Conservation (phyloP, 2,329 filamentous ascomycete species). For the Orbilia oligospora region DNA sequence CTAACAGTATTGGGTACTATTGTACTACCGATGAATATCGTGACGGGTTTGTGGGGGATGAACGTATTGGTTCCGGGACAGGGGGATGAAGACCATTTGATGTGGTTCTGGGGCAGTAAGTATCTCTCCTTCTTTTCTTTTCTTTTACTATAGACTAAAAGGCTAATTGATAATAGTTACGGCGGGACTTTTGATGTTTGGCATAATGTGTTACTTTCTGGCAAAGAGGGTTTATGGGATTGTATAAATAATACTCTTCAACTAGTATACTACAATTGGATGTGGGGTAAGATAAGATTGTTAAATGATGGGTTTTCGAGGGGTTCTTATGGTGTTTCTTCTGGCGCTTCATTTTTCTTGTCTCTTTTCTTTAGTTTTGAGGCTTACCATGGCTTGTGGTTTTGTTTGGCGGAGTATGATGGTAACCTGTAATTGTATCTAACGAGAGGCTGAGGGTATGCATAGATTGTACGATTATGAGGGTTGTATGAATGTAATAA, state of each 20-base stretch:
- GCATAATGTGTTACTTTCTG: conserved; percentile 81
- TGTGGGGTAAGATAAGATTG: not conserved
- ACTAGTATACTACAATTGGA: not conserved
- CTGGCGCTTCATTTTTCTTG: not conserved
- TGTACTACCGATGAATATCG: conserved; percentile 93
- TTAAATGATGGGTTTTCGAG: not conserved
- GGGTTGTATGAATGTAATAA: conserved; percentile 11
- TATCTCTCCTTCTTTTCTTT: not conserved
- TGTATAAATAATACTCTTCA: conserved; percentile 70
- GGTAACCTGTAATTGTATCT: conserved; percentile 5
- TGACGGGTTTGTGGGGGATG: conserved; percentile 89
- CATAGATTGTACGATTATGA: conserved; percentile 40
- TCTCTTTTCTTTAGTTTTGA: not conserved
- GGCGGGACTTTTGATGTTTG: conserved; percentile 82
- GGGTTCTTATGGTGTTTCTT: not conserved
- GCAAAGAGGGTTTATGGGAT: conserved; percentile 88
- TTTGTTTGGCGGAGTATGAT: not conserved
- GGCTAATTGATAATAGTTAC: conserved; percentile 70
- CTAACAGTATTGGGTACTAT: conserved; percentile 95
- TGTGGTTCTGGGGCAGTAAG: conserved; percentile 72
- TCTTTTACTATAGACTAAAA: conserved; percentile 68
- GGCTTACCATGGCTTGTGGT: not conserved
- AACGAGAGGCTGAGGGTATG: not conserved
- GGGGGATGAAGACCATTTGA: conserved; percentile 67
- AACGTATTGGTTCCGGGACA: conserved; percentile 82